Percentiles rank a stretch among this genome's conserved stretches.
phyloP scores from a whole-genome alignment of 805 yeast genomes.

The Yamadazyma olivae region DNA sequence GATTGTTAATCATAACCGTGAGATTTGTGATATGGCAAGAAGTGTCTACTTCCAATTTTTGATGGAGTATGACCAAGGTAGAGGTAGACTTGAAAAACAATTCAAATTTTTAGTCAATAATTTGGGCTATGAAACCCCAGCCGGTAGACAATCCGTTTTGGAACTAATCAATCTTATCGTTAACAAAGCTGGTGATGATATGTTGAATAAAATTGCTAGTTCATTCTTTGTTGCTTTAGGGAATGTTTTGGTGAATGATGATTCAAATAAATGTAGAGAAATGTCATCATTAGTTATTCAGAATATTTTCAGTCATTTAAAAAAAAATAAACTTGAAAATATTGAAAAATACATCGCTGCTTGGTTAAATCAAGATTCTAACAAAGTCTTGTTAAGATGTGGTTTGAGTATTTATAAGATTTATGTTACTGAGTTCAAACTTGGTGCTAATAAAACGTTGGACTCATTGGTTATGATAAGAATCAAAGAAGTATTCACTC shows the following conservation, averaged over 20 bases:
- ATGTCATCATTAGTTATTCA: slow-evolving; percentile 67
- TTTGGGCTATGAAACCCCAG: slow-evolving; percentile 76
- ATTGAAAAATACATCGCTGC: slow-evolving; percentile 45
- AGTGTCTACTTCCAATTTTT: slow-evolving; percentile 79
- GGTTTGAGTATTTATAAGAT: slow-evolving; percentile 72
- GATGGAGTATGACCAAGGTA: slow-evolving; percentile 93
- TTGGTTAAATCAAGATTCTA: slow-evolving; percentile 62
- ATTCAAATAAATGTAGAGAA: slow-evolving; percentile 75
- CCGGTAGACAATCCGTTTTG: slow-evolving; percentile 88
- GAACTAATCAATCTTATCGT: slow-evolving; percentile 75
- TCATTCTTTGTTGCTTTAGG: slow-evolving; percentile 84
- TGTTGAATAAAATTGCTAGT: slow-evolving; percentile 58
- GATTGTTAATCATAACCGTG: slow-evolving; percentile 84
- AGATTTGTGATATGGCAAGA: slow-evolving; percentile 81
- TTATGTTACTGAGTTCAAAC: slow-evolving; percentile 49
- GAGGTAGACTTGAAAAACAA: slow-evolving; percentile 78
- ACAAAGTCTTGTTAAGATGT: slow-evolving; percentile 58
- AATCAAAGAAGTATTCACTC: slow-evolving; percentile 21
- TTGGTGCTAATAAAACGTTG: slow-evolving; percentile 33
- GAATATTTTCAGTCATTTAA: slow-evolving; percentile 49
- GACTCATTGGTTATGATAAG: slow-evolving; percentile 34
- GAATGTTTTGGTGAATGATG: slow-evolving; percentile 74
- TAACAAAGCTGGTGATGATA: slow-evolving; percentile 57
- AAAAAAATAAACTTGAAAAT: slow-evolving; percentile 22
- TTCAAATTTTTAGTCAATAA: slow-evolving; percentile 78